phyloP scores from a whole-genome alignment of 768 basidiomycete genomes.

The Lentinula raphanica region DNA sequence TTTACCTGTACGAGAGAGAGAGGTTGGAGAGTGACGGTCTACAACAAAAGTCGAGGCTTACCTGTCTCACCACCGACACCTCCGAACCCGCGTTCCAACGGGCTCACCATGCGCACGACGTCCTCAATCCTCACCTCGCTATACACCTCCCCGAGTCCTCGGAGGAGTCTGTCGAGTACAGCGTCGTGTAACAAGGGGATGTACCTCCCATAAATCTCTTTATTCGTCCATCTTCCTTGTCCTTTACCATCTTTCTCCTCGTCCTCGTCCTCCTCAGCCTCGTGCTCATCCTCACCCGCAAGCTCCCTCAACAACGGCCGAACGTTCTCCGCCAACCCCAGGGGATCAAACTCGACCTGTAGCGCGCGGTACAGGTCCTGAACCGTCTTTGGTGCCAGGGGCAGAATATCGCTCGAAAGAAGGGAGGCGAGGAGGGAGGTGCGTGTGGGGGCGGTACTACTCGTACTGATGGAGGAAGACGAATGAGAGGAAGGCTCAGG shows the following conservation, averaged over 20 bases:
- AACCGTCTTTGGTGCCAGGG: slow-evolving; percentile 67
- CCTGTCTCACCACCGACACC: too few species aligned
- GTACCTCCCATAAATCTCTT: too few species aligned
- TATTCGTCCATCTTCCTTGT: too few species aligned
- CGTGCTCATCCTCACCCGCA: slow-evolving; percentile 23
- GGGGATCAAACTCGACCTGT: slow-evolving; percentile 90
- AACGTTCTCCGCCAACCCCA: slow-evolving; percentile 73
- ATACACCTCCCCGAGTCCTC: too few species aligned
- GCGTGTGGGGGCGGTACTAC: slow-evolving; percentile 65
- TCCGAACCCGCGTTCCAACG: too few species aligned
- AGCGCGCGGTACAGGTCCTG: slow-evolving; percentile 82
- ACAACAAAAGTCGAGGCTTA: too few species aligned
- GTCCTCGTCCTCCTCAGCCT: slow-evolving; percentile 7
- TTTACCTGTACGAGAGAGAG: too few species aligned
- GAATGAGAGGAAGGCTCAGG: slow-evolving; percentile 14
- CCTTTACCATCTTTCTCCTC: neutral
- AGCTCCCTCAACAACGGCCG: slow-evolving; percentile 69
- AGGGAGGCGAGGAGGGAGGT: slow-evolving; percentile 84
- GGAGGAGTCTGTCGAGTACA: too few species aligned
- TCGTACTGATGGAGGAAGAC: neutral
- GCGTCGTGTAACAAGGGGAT: too few species aligned
- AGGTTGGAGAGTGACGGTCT: too few species aligned
- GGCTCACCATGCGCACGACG: too few species aligned
- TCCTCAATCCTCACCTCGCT: too few species aligned
- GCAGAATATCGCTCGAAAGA: slow-evolving; percentile 78